Conservation (phyloP, 768 basidiomycete species). For the Collybia sordida region DNA sequence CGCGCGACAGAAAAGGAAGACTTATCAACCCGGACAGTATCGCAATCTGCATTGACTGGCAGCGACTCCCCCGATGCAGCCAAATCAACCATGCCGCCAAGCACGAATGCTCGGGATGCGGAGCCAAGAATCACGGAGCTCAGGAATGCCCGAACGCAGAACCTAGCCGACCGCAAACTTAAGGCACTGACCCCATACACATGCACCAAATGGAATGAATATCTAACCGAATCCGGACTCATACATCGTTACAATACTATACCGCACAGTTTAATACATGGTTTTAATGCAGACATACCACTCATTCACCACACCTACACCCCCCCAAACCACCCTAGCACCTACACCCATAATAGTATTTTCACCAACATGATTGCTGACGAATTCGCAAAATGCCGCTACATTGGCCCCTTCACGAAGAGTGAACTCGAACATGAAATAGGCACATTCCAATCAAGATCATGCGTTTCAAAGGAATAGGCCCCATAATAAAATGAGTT, state of each 20-base stretch:
- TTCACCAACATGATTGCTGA: not conserved
- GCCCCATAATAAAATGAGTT: constrained; percentile 23
- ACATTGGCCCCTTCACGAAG: constrained; percentile 18
- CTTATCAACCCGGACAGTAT: constrained; percentile 16
- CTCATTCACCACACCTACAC: not conserved
- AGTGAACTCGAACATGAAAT: constrained; percentile 10
- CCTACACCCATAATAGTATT: no score
- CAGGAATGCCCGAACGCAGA: constrained; percentile 33
- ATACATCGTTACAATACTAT: not conserved
- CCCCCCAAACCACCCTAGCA: not conserved
- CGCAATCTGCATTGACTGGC: constrained; percentile 34
- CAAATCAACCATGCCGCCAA: constrained; percentile 16
- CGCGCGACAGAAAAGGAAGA: constrained; percentile 32
- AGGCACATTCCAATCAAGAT: constrained; percentile 29
- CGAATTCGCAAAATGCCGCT: constrained; percentile 7
- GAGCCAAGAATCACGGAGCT: constrained; percentile 34
- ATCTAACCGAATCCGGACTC: not conserved
- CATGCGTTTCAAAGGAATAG: constrained; percentile 16
- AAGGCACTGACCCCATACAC: not conserved
- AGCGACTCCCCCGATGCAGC: constrained; percentile 23
- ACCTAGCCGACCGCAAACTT: constrained; percentile 7
- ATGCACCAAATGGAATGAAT: not conserved
- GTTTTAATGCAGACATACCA: not conserved
- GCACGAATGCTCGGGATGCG: constrained; percentile 46
- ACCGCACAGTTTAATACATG: not conserved